A percentile compares a stretch with the other conserved stretches of the same genome.
Evolutionary conservation across 192 early-diverging fungal genomes (phyloP).

Genomic region (Hyaloraphidium curvatum): DNA sequence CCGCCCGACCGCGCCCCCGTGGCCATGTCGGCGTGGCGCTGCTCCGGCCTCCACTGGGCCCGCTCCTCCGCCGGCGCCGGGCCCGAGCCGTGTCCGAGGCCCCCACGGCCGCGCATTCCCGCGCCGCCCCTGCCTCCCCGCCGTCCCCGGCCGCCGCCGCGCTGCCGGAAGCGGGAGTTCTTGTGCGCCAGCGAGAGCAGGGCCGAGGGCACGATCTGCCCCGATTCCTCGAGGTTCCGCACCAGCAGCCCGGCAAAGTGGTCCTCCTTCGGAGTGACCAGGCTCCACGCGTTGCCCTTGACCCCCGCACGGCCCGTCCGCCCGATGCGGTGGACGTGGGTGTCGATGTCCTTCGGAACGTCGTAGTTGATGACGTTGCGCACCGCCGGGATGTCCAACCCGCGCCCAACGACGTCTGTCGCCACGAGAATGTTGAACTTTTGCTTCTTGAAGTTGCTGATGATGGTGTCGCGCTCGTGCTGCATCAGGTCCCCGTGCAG

Average conservation of each 20-base stretch:
- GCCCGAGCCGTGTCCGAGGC: constrained; percentile 16
- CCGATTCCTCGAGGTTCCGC: constrained; percentile 32
- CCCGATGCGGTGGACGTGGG: constrained; percentile 60
- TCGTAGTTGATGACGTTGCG: constrained; percentile 66
- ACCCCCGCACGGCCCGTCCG: constrained; percentile 51
- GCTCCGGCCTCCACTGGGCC: no score
- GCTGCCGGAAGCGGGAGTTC: constrained; percentile 41
- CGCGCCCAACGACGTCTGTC: constrained; percentile 52
- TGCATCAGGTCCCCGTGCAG: constrained; percentile 68
- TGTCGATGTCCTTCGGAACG: constrained; percentile 60
- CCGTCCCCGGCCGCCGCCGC: constrained; percentile 16
- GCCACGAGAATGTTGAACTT: constrained; percentile 39
- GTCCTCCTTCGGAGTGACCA: constrained; percentile 42
- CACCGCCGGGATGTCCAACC: constrained; percentile 58
- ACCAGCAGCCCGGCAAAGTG: constrained; percentile 42
- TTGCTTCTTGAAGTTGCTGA: constrained; percentile 42
- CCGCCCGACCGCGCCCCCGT: no score
- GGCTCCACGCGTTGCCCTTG: constrained; percentile 40
- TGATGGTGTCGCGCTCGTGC: constrained; percentile 47
- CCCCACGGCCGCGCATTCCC: constrained; percentile 25
- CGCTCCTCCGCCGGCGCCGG: constrained; percentile 12
- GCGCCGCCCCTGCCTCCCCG: constrained; percentile 21
- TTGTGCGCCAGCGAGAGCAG: constrained; percentile 26
- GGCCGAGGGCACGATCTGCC: constrained; percentile 22
- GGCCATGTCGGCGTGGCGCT: no score